phyloP scores from a whole-genome alignment of 1,139 yeast species.

The Scheffersomyces insectosa region DNA sequence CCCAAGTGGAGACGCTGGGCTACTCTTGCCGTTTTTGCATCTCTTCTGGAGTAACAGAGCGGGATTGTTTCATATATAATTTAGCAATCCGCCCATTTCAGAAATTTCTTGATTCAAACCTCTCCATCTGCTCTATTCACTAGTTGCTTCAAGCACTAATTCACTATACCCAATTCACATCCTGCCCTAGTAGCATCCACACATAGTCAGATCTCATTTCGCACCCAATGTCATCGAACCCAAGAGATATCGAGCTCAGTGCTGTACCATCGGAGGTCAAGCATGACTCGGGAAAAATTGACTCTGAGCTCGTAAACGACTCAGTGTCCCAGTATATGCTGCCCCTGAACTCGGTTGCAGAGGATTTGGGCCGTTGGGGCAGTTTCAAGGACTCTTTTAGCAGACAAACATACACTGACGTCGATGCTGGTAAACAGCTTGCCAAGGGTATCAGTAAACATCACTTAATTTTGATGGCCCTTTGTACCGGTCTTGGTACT shows the following conservation, averaged over 20 bases:
- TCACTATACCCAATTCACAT: too few relatives aligned
- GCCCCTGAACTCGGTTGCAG: conserved; percentile 11
- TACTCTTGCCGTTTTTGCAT: too few relatives aligned
- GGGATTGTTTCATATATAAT: too few relatives aligned
- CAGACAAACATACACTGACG: conserved; percentile 19
- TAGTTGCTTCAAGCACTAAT: too few relatives aligned
- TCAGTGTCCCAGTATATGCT: conserved; percentile 13
- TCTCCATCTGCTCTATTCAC: too few relatives aligned
- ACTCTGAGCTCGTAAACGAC: conserved; percentile 1
- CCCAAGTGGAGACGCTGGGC: too few relatives aligned
- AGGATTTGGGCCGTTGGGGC: conserved; percentile 19
- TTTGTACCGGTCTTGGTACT: conserved; percentile 44
- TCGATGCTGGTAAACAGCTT: conserved; percentile 29
- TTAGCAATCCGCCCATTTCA: too few relatives aligned
- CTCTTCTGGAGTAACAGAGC: too few relatives aligned
- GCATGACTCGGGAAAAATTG: conserved; percentile 8
- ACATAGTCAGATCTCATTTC: too few relatives aligned
- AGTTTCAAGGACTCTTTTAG: conserved; percentile 34
- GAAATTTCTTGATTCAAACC: too few relatives aligned
- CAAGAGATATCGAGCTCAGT: conserved; percentile 14
- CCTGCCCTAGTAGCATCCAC: too few relatives aligned
- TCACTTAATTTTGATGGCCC: conserved; percentile 39
- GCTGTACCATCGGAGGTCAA: conserved; percentile 21
- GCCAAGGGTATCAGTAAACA: conserved; percentile 35
- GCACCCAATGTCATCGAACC: too few relatives aligned